Base-by-base conservation (phyloP, 176 grass and related monocot species). In the Triticum monococcum region DNA sequence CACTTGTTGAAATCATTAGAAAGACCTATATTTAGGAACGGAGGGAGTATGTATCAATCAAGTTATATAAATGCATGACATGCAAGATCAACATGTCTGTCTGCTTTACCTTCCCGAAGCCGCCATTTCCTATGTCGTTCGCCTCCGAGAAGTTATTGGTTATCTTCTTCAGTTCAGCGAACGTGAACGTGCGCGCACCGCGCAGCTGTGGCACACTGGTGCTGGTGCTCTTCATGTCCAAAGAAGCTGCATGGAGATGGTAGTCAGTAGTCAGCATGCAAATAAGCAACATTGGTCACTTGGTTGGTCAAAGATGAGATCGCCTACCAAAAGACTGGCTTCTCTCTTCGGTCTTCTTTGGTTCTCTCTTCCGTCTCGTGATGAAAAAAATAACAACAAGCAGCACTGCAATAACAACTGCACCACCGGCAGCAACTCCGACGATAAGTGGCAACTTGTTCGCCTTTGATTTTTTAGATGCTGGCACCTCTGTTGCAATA, bases 131-230 rank as follows among this genome's bases (percentile, higher is more conserved):
- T 33, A 97, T 88, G 70, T 88, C 91, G 62, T 92, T 94, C 0
- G 66, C 46, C 54, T 93, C 81, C 1, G 91, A 87, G 64, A 97
- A 95, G 48, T 93, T 93, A 66, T 93, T 89, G 54, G 92, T 93
- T 26, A 90, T 91, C 82, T 93, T 93, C 79, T 84, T 90, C 33
- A 97, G 48, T 41, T 98, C 93, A 63, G 93, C 83, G 67, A 95
- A 93, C 28, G 77, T 84, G 87, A 98, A 95, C 75, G 23, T 78
- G 22, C 91, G 90, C 30, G 95, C 87, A 23, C 93, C 92, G 13
- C 90, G 90, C 45, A 98, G 74, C 22, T 95, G 91, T 7, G 95
- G 95, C 18, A 88, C 12, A 6, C 91, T 93, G 5, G n/a, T 62
- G 23, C 87, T 86, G 81, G 89, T 92, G 87, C 88, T 93, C 56